phyloP scores from a whole-genome alignment of 129 eudicot species.

The Cynara cardunculus region DNA sequence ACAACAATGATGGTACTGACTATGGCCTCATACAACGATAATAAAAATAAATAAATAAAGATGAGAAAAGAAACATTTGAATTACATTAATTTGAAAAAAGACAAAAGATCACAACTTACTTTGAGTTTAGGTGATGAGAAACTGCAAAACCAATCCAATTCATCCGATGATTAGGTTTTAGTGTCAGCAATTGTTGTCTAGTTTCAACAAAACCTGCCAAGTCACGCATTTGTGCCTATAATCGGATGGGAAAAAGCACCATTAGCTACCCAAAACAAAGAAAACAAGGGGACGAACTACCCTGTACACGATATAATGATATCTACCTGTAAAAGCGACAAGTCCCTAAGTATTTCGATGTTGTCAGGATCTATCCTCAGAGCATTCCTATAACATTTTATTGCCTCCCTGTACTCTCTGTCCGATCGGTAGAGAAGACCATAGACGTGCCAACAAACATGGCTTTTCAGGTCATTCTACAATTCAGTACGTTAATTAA shows the following conservation, averaged over 20 bases:
- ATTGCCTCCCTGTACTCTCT: slow-evolving; percentile 98
- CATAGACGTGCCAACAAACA: slow-evolving; percentile 99
- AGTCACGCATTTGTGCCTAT: slow-evolving; percentile 99
- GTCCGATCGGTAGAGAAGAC: slow-evolving; percentile 95
- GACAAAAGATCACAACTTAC: slow-evolving; percentile 33
- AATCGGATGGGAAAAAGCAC: slow-evolving; percentile 1
- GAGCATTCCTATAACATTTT: slow-evolving; percentile 93
- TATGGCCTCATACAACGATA: background rate
- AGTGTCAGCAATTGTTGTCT: slow-evolving; percentile 88
- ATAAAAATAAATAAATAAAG: background rate
- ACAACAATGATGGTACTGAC: background rate
- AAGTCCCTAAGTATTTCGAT: slow-evolving; percentile 94
- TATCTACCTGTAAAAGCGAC: slow-evolving; percentile 88
- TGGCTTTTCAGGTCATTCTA: slow-evolving; percentile 99
- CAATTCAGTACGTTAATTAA: slow-evolving; percentile 16
- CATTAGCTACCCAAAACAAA: slow-evolving; percentile 24
- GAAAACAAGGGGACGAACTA: background rate
- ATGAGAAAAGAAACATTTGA: background rate
- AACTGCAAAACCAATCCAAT: slow-evolving; percentile 99
- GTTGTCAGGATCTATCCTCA: slow-evolving; percentile 97
- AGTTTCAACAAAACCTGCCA: slow-evolving; percentile 97
- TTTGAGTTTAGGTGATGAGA: slow-evolving; percentile 87
- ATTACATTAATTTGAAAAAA: background rate
- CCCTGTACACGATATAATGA: background rate
- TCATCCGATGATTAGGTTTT: slow-evolving; percentile 99